Base-by-base conservation (phyloP, 2,329 filamentous ascomycete species). In the Plectosphaerella cucumerina region DNA sequence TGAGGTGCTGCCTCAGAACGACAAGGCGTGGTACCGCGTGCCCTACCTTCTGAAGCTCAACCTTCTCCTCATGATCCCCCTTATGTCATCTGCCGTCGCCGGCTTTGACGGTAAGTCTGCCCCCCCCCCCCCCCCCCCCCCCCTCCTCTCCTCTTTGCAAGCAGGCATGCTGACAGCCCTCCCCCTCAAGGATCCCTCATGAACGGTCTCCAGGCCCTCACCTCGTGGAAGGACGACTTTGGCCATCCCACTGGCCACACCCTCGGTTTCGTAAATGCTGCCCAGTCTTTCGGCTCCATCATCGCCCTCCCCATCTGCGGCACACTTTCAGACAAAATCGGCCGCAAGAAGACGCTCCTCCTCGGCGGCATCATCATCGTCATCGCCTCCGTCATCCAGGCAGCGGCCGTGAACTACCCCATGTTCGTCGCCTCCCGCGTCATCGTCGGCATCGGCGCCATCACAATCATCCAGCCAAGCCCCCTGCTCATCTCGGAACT, bases 41-140 rank as follows among this genome's bases (percentile, higher is more conserved):
- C 62, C 70, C 1, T 72, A 77, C 57, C 63, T 78, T 0, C 59
- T 76, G 12, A 57, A 64, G n/a, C 61, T 77, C 14, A 77, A 77
- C 49, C 55, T 75, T 3, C 58, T 75, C 21, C 65, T 77, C 0
- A 53, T 75, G 5, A 60, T 76, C 2, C 73, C 73, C 2, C 14
- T 55, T 8, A 20, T 55, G 15, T 53, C 53, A 26, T 53, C 48
- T 0, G 42, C 48, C 21, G 53, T 55, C 1, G 50, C 50, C 20
- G 52, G 52, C 5, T 54, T 48, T 6, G 52, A 54, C 31, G 52
- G 50, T 48, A 20, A 17, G 51, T n/a, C n/a, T n/a, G n/a, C n/a
- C n/a, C 5, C 2, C 2, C 1, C 9, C 3, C 10, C 9, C 4
- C 31, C 18, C 3, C 8, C 6, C 2, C 5, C 9, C 31, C 12